Conservation (phyloP, 805 yeast genomes). For the Candida qinlingensis region DNA sequence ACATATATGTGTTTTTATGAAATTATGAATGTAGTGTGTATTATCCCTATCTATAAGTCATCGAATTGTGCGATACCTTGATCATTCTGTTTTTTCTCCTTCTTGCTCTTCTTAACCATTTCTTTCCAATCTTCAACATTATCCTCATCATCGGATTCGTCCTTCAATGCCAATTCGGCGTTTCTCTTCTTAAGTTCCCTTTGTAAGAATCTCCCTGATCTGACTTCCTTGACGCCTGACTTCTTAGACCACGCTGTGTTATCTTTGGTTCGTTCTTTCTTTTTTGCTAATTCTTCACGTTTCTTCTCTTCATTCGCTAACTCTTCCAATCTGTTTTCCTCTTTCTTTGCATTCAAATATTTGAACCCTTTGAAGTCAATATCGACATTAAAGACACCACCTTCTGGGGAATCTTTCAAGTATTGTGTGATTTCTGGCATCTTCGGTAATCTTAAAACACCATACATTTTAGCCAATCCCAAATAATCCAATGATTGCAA, state of each 20-base stretch:
- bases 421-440: conserved; percentile 82
- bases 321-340: conserved; percentile 53
- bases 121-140: conserved; percentile 87
- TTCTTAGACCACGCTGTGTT: conserved; percentile 32
- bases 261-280: conserved; percentile 24
- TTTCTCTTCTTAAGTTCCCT: conserved; percentile 38
- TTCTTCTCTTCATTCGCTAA: conserved; percentile 38
- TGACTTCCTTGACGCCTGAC: conserved; percentile 43
- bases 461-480: conserved; percentile 70
- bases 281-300: conserved; percentile 25
- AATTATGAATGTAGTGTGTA: neutral
- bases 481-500: conserved; percentile 63
- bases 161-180: conserved; percentile 58
- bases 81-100: conserved; percentile 37
- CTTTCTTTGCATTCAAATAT: conserved; percentile 62
- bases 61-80: conserved; percentile 58
- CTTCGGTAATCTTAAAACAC: conserved; percentile 76
- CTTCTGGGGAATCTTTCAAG: conserved; percentile 46
- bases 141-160: conserved; percentile 32
- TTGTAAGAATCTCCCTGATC: conserved; percentile 58
- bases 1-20: neutral
- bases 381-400: conserved; percentile 57
- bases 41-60: conserved; percentile 33
- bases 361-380: conserved; percentile 52
- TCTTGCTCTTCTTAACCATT: conserved; percentile 59